Evolutionary conservation across 2,329 filamentous ascomycete species (phyloP), one percentile per base, ranked within the genome.

Genomic region (Fusarium multiceps): DNA sequence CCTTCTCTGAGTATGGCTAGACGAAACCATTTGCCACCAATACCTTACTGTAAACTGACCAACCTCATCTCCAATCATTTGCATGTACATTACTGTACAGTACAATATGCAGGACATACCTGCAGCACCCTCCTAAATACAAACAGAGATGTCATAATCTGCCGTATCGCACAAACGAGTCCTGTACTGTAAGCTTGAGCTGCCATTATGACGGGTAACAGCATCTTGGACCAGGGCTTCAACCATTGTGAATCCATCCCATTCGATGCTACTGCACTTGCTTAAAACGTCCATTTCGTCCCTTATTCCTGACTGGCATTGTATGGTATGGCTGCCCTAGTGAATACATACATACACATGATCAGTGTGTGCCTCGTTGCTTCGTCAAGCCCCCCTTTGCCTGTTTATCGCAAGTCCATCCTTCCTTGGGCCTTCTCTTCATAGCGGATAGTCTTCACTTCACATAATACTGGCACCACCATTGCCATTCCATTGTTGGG

Each of bases 31-130:
- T 61, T 54, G 55, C 70, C 70, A 63, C 68, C 62, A 64, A 69
- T 51, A 53, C 6, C 28, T 30, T 30, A 28, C 34, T 40, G 23
- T 23, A 28, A 25, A 47, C 56, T 55, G 49, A 51, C 47, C 43
- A 41, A 25, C 55, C 51, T 42, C 55, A 63, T 57, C 50, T 62
- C 70, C 59, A 60, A 59, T 65, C 41, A 65, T 23, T 66, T 74
- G 74, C 69, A 76, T 70, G 77, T 78, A 78, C 76, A 75, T 72
- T 77, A 77, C 77, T 78, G 75, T 78, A 77, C 77, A 78, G 75
- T 78, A 25, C 40, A 51, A 51, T 51, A 79, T 79, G 78, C 77
- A 77, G 71, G 78, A 77, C 78, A 79, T 79, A 78, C 77, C 43
- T 79, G 75, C 78, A 77, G 75, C 71, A 63, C 59, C 66, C 69